A percentile compares a stretch with the other conserved stretches of the same genome.
These are phyloP conservation scores for Tetraselmis striata DNA, from an alignment of 139 green algal species.

Conservation along the genomic window DNA sequence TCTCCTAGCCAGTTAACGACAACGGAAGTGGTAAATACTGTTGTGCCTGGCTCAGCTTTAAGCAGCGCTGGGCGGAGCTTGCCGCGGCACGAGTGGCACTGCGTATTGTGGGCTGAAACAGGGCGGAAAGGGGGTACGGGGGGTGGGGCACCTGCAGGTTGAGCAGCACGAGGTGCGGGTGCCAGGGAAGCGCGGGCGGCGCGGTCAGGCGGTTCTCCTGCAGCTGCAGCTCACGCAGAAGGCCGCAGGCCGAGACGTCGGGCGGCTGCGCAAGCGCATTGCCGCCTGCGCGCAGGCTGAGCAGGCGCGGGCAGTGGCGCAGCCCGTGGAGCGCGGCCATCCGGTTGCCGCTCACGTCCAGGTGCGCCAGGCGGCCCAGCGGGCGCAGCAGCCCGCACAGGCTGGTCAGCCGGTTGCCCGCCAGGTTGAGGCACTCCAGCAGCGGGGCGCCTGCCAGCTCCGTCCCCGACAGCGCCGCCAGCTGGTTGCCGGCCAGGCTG, in stretches of 20 bases:
- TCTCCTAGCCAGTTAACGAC: too few relatives aligned
- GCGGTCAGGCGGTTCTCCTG: background rate
- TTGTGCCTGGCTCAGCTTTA: too few relatives aligned
- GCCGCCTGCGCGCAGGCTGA: background rate
- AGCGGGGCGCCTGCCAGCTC: background rate
- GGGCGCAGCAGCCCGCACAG: background rate
- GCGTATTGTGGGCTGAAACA: too few relatives aligned
- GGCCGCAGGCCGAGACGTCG: background rate
- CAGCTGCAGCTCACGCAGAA: background rate
- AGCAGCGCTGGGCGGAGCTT: too few relatives aligned
- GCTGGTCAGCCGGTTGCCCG: background rate
- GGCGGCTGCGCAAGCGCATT: background rate
- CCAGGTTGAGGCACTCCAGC: background rate
- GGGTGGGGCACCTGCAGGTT: background rate
- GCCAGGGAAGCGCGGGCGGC: background rate
- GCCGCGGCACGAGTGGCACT: too few relatives aligned
- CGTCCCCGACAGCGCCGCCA: background rate
- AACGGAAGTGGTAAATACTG: too few relatives aligned
- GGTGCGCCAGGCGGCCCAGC: background rate
- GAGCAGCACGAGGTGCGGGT: background rate
- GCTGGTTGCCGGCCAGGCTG: background rate
- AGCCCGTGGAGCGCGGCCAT: background rate
- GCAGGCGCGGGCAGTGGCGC: background rate
- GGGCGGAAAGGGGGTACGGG: too few relatives aligned
- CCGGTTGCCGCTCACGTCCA: background rate